A percentile compares a stretch with the other conserved stretches of the same genome.
phyloP scores from a whole-genome alignment of 805 yeast species.

The Cyberlindnera euphorbiae region DNA sequence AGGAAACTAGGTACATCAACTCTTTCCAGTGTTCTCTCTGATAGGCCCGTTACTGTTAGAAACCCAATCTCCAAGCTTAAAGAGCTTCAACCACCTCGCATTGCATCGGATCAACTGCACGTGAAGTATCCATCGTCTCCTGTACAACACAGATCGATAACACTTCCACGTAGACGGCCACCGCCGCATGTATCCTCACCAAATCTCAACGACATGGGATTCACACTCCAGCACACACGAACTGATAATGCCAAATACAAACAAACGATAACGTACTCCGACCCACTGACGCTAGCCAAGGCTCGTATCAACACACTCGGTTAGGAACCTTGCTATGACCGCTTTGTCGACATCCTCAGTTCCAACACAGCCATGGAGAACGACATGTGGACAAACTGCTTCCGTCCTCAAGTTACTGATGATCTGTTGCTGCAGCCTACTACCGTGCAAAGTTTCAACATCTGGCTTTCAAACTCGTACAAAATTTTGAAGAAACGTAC shows the following conservation, averaged over 20 bases:
- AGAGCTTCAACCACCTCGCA: conserved; percentile 12
- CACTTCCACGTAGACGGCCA: conserved; percentile 1
- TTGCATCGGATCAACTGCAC: conserved; percentile 14
- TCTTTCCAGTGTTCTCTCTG: conserved; percentile 8
- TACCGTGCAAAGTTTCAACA: conserved; percentile 18
- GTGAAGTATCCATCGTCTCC: conserved; percentile 8
- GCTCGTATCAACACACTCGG: conserved; percentile 2
- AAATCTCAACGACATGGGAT: conserved; percentile 1
- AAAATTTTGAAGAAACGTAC: conserved; percentile 29
- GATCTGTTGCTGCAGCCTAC: conserved; percentile 29
- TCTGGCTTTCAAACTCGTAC: conserved; percentile 32
- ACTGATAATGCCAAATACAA: neutral
- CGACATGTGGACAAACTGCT: conserved; percentile 27
- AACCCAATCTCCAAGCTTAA: conserved; percentile 21
- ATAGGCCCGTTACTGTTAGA: conserved; percentile 6
- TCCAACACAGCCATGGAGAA: neutral
- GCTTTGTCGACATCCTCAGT: no score
- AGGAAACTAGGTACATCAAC: conserved; percentile 8
- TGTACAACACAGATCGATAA: conserved; percentile 4
- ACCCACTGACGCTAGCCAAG: conserved; percentile 1
- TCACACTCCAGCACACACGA: no score
- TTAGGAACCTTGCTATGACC: neutral
- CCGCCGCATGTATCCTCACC: neutral
- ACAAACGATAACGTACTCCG: neutral
- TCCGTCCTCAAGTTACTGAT: conserved; percentile 27